phyloP scores from a whole-genome alignment of 108 stramenopile genomes.

The Cyclotella choctawhatcheeana region DNA sequence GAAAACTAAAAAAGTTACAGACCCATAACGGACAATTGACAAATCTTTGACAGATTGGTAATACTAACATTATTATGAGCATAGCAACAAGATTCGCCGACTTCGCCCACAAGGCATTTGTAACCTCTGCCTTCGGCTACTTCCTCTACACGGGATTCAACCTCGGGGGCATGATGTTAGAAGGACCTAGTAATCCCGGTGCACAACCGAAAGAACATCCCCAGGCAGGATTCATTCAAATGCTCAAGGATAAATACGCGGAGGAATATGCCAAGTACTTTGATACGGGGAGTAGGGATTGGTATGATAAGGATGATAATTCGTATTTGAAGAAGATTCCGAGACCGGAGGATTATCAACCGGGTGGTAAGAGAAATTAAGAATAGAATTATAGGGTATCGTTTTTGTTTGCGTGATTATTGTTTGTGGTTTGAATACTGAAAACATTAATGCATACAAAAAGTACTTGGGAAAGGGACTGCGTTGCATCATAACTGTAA shows the following conservation, averaged over 20 bases:
- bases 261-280: constrained; percentile 74
- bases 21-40: too few species aligned
- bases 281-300: constrained; percentile 68
- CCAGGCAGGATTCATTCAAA: constrained; percentile 62
- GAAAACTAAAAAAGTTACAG: too few species aligned
- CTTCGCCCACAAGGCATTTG: constrained; percentile 70
- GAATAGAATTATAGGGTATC: too few species aligned
- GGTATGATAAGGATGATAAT: constrained; percentile 85
- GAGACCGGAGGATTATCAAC: constrained; percentile 55
- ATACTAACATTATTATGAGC: constrained; percentile 40
- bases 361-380: constrained; percentile 52
- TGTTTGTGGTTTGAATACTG: too few species aligned
- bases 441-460: too few species aligned
- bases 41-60: too few species aligned
- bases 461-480: too few species aligned
- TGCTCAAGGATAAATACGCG: constrained; percentile 67
- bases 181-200: constrained; percentile 32
- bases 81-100: constrained; percentile 62
- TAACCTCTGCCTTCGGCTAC: constrained; percentile 61
- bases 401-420: too few species aligned
- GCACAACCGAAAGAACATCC: constrained; percentile 41
- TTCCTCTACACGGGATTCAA: constrained; percentile 70
- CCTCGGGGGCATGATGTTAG: constrained; percentile 55
- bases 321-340: constrained; percentile 80
- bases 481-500: too few species aligned